phyloP scores from a whole-genome alignment of 805 yeast genomes.

The Hanseniaspora taiwanica region DNA sequence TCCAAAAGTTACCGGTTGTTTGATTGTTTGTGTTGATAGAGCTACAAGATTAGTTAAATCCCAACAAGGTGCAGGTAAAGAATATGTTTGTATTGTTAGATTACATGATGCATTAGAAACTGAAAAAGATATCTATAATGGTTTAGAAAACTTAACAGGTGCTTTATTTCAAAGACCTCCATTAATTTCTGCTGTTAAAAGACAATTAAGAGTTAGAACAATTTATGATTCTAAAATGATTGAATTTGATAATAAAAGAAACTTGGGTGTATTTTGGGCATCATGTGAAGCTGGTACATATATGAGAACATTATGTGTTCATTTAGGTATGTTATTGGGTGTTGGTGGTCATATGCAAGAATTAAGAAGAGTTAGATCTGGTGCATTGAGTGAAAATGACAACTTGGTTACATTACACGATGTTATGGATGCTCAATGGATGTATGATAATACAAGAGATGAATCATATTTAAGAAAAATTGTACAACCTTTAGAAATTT shows the following conservation, averaged over 20 bases:
- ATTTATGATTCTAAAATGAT: constrained; percentile 91
- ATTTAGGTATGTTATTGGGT: constrained; percentile 93
- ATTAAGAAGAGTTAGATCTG: constrained; percentile 96
- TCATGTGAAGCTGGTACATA: constrained; percentile 99
- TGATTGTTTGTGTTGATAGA: constrained; percentile 94
- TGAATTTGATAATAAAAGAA: constrained; percentile 94
- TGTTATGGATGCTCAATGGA: constrained; percentile 96
- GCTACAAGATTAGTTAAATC: constrained; percentile 97
- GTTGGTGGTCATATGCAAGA: constrained; percentile 99
- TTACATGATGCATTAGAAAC: constrained; percentile 87
- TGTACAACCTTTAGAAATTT: constrained; percentile 87
- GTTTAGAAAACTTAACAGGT: constrained; percentile 91
- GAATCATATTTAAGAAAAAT: constrained; percentile 90
- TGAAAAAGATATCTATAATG: constrained; percentile 75
- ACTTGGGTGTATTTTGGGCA: constrained; percentile 98
- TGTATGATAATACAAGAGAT: constrained; percentile 92
- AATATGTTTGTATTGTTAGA: constrained; percentile 95
- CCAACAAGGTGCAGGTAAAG: constrained; percentile 99
- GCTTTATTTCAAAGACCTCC: constrained; percentile 99
- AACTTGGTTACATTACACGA: constrained; percentile 93
- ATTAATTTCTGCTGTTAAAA: constrained; percentile 94
- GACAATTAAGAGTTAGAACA: constrained; percentile 96
- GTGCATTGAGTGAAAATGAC: constrained; percentile 85
- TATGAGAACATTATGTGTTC: constrained; percentile 98
- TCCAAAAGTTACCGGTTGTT: constrained; percentile 97